These are phyloP conservation scores for Canavalia gladiata DNA, from an alignment of 306 rosid genomes.

Conservation along the genomic window DNA sequence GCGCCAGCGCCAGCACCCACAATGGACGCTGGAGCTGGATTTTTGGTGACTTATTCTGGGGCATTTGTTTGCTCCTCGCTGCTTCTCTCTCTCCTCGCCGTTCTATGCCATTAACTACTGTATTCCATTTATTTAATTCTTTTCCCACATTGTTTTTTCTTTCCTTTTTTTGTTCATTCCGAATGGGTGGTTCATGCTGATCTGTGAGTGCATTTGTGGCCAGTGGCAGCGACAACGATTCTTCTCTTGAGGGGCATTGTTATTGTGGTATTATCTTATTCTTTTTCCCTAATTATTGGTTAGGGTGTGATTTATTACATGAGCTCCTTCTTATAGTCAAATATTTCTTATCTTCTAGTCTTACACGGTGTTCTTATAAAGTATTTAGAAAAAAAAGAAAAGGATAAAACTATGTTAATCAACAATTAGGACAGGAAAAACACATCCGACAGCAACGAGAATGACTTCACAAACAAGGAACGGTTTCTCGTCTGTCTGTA, in stretches of 20 bases:
- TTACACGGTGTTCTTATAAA: not conserved
- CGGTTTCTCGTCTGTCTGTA: not conserved
- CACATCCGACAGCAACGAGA: not conserved
- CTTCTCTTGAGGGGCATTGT: not conserved
- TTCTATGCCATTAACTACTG: constrained; percentile 51
- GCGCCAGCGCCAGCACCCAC: constrained; percentile 62
- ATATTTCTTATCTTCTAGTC: not conserved
- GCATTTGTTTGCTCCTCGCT: constrained; percentile 48
- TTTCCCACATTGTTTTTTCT: not conserved
- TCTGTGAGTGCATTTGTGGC: not conserved
- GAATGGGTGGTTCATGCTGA: not conserved
- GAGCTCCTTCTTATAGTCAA: not conserved
- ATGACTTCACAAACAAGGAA: not conserved
- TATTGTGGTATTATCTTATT: constrained; percentile 31
- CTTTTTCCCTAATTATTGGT: constrained; percentile 38
- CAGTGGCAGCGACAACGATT: not conserved
- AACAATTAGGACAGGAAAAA: not conserved
- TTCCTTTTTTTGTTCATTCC: not conserved
- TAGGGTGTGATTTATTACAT: constrained; percentile 30
- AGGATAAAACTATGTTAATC: not conserved
- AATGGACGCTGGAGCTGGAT: constrained; percentile 60
- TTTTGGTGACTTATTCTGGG: constrained; percentile 49
- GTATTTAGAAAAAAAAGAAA: not conserved
- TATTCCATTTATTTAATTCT: not conserved
- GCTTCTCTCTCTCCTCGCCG: constrained; percentile 51